Evolutionary conservation across 1,139 yeast species (phyloP).

Genomic region (Diutina sp.): DNA sequence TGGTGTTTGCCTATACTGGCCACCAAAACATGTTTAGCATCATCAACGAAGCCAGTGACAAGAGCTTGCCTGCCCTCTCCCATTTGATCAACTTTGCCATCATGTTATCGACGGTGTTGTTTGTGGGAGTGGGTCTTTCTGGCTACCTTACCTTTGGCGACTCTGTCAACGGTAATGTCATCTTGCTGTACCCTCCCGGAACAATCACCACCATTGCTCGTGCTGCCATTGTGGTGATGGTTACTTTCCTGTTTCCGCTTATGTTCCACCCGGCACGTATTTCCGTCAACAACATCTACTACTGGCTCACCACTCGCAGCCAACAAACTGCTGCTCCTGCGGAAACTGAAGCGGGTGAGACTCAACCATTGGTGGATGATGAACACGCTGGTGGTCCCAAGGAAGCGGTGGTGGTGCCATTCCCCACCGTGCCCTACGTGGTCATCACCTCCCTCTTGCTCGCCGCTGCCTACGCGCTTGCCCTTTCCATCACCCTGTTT

Average conservation of each 20-base stretch:
- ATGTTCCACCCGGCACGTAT: constrained; percentile 90
- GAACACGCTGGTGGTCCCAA: not conserved
- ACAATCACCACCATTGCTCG: constrained; percentile 53
- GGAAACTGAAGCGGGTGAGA: constrained; percentile 4
- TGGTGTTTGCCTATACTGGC: constrained; percentile 10
- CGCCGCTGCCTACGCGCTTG: constrained; percentile 28
- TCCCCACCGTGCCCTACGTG: constrained; percentile 35
- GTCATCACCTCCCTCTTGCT: constrained; percentile 34
- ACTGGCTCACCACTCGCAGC: constrained; percentile 20
- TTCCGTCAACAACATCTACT: constrained; percentile 63
- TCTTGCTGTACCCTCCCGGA: constrained; percentile 47
- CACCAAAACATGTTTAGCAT: constrained; percentile 11
- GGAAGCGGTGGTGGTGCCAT: constrained; percentile 28
- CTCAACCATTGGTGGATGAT: constrained; percentile 8
- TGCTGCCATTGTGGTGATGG: constrained; percentile 67
- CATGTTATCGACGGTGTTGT: constrained; percentile 19
- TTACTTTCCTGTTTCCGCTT: constrained; percentile 77
- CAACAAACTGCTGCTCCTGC: not conserved
- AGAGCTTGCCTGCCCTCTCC: constrained; percentile 35
- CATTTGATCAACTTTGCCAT: constrained; percentile 46
- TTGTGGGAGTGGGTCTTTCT: constrained; percentile 26
- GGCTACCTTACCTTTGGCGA: constrained; percentile 36
- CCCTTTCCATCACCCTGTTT: constrained; percentile 35
- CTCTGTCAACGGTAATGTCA: constrained; percentile 58
- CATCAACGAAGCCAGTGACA: constrained; percentile 34